Evolutionary conservation across 495 filamentous ascomycete species (phyloP).

Genomic region (Neurospora sp.): DNA sequence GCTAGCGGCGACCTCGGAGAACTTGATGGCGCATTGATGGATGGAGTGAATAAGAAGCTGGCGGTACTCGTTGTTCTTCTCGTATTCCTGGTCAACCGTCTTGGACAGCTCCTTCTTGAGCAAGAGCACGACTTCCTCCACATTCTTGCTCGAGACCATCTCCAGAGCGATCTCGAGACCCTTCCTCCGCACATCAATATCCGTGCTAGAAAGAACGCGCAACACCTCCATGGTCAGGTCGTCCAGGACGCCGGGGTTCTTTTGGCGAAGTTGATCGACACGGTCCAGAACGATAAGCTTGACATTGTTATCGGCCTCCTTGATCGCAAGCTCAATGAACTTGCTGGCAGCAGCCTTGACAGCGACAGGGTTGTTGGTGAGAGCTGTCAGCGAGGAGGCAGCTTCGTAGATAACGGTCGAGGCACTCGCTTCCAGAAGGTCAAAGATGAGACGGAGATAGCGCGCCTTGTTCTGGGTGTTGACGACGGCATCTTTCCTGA

Average conservation of each 20-base stretch:
- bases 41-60: conserved; percentile 94
- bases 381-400: conserved; percentile 87
- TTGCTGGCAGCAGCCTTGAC: conserved; percentile 95
- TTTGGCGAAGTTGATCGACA: conserved; percentile 80
- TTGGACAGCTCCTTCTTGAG: conserved; percentile 96
- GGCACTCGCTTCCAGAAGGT: conserved; percentile 84
- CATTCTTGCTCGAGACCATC: conserved; percentile 98
- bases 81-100: conserved; percentile 96
- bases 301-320: conserved; percentile 97
- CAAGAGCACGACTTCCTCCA: conserved; percentile 92
- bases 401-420: conserved; percentile 97
- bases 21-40: conserved; percentile 96
- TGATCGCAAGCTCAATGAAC: conserved; percentile 93
- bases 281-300: conserved; percentile 96
- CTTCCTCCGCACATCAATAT: conserved; percentile 93
- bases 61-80: conserved; percentile 97
- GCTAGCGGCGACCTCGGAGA: conserved; percentile 93
- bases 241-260: conserved; percentile 89
- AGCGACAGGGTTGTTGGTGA: conserved; percentile 93
- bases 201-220: conserved; percentile 89
- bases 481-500: conserved; percentile 91
- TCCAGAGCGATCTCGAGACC: conserved; percentile 85
- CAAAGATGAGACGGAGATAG: conserved; percentile 92
- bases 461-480: conserved; percentile 91
- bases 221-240: conserved; percentile 98